These are phyloP conservation scores for Pythium utonaiense DNA, from an alignment of 352 stramenopile species.

Conservation along the genomic window DNA sequence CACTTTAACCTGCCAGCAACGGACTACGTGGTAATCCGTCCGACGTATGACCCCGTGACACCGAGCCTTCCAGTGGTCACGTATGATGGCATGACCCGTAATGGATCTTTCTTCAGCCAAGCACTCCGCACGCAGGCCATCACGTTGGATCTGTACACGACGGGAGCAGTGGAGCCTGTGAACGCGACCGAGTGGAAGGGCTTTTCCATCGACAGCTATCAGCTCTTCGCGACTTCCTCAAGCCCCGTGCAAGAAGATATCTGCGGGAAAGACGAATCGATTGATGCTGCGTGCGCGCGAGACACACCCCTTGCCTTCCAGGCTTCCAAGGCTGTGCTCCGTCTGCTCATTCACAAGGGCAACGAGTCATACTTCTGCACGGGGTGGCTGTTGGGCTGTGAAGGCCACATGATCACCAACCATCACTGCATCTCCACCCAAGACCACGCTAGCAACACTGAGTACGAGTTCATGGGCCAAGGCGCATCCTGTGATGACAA, in stretches of 20 bases:
- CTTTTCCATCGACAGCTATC: constrained; percentile 53
- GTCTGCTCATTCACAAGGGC: constrained; percentile 64
- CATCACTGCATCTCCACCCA: constrained; percentile 67
- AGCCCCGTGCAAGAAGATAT: constrained; percentile 36
- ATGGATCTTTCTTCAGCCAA: constrained; percentile 33
- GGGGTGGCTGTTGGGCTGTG: constrained; percentile 67
- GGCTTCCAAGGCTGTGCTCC: constrained; percentile 37
- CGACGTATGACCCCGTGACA: constrained; percentile 24
- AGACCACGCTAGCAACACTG: constrained; percentile 44
- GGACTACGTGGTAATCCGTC: constrained; percentile 51
- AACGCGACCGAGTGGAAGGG: constrained; percentile 36
- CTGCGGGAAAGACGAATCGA: constrained; percentile 54
- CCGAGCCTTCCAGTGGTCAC: constrained; percentile 35
- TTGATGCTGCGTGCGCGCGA: constrained; percentile 47
- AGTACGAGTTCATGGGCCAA: constrained; percentile 69
- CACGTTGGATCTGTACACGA: constrained; percentile 48
- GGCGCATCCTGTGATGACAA: constrained; percentile 28
- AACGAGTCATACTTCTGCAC: constrained; percentile 60
- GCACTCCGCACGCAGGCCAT: constrained; percentile 37
- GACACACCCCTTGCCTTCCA: constrained; percentile 16
- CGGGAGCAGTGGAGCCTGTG: constrained; percentile 11
- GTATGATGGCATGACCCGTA: constrained; percentile 26
- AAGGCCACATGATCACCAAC: constrained; percentile 79
- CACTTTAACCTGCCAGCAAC: constrained; percentile 49
- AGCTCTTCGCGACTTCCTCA: constrained; percentile 26